Percentiles rank a stretch among this genome's conserved stretches.
These are phyloP conservation scores for Lupinus albus DNA, from an alignment of 306 rosid genomes.

Conservation along the genomic window DNA sequence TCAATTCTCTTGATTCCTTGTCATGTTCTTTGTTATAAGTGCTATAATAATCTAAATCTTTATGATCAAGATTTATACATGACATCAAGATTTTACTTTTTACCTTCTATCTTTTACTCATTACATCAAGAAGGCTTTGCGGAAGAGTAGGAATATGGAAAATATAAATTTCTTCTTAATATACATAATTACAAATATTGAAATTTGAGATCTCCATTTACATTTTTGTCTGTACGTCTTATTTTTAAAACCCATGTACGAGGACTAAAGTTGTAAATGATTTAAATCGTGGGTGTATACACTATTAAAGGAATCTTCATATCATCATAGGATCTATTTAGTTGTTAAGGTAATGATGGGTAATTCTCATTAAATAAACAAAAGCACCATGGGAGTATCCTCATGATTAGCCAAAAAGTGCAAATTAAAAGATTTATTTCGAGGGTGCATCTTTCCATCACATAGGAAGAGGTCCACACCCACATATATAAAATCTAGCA, in stretches of 20 bases:
- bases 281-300: not conserved
- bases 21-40: too few relatives aligned
- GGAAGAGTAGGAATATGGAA: not conserved
- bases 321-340: slow-evolving; percentile 33
- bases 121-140: too few relatives aligned
- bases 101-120: too few relatives aligned
- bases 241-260: not conserved
- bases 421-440: slow-evolving; percentile 52
- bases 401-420: slow-evolving; percentile 52
- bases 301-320: slow-evolving; percentile 2
- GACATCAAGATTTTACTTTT: too few relatives aligned
- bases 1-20: not conserved
- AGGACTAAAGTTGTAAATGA: slow-evolving; percentile 12
- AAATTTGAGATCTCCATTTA: slow-evolving; percentile 30
- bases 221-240: slow-evolving; percentile 34
- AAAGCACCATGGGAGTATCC: slow-evolving; percentile 31
- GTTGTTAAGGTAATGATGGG: slow-evolving; percentile 25
- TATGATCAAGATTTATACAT: too few relatives aligned
- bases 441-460: slow-evolving; percentile 12
- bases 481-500: slow-evolving; percentile 3
- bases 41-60: too few relatives aligned
- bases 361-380: slow-evolving; percentile 33
- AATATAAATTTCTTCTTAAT: not conserved
- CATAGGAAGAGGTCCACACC: slow-evolving; percentile 53
- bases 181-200: slow-evolving; percentile 8